Percentiles rank a stretch among this genome's conserved stretches.
Evolutionary conservation across 2,329 filamentous ascomycete species (phyloP).

Genomic region (Trichoderma harzianum): DNA sequence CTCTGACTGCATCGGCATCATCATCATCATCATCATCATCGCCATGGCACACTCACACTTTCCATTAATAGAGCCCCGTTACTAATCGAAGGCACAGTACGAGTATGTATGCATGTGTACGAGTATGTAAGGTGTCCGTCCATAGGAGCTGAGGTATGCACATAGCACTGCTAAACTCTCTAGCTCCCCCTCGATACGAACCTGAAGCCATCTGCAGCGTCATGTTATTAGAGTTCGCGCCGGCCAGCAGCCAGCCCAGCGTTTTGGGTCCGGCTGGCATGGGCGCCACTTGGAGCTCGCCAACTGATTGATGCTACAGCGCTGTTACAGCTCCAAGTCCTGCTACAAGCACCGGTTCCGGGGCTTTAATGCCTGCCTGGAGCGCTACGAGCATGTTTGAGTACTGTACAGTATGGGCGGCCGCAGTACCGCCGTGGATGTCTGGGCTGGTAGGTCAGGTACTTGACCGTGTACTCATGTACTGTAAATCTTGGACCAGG

Average conservation of each 20-base stretch:
- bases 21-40: not conserved
- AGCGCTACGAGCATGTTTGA: not conserved
- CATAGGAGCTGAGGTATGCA: not conserved
- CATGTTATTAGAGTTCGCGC: conserved; percentile 3
- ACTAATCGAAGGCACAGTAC: not conserved
- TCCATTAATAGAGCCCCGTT: not conserved
- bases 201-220: not conserved
- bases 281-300: not conserved
- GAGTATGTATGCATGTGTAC: not conserved
- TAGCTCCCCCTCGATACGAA: not conserved
- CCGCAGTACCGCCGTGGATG: not conserved
- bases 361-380: not conserved
- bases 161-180: not conserved
- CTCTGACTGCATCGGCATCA: not conserved
- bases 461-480: too few relatives aligned
- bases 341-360: not conserved
- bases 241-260: conserved; percentile 10
- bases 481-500: not conserved
- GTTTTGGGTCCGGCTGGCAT: conserved; percentile 8
- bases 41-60: not conserved
- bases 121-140: too few relatives aligned
- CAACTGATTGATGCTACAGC: not conserved
- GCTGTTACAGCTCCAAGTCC: not conserved
- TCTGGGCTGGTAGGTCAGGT: too few relatives aligned
- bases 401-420: not conserved